phyloP scores from a whole-genome alignment of 2,329 filamentous ascomycete genomes.

The Fusarium solani-melongenae region DNA sequence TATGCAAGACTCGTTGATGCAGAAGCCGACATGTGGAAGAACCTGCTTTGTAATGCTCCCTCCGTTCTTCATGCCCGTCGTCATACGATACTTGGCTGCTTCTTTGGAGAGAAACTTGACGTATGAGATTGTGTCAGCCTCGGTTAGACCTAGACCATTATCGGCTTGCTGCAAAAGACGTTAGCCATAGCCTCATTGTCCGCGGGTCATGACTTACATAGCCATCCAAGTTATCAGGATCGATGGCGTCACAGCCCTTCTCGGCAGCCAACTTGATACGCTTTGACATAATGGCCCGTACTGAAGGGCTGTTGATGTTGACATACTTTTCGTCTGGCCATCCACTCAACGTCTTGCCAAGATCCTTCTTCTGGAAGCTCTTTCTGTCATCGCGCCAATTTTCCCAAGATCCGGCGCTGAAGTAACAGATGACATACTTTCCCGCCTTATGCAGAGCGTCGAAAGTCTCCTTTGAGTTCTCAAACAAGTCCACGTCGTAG shows the following conservation, averaged over 20 bases:
- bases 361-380: slow-evolving; percentile 65
- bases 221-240: slow-evolving; percentile 78
- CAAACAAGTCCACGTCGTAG: slow-evolving; percentile 64
- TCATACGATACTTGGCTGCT: slow-evolving; percentile 65
- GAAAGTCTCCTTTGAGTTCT: slow-evolving; percentile 57
- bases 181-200: neutral
- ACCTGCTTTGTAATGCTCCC: slow-evolving; percentile 65
- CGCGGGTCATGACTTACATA: slow-evolving; percentile 56
- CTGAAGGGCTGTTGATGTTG: slow-evolving; percentile 64
- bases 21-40: slow-evolving; percentile 67
- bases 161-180: slow-evolving; percentile 59
- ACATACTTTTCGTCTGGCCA: slow-evolving; percentile 78
- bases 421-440: slow-evolving; percentile 79
- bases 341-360: slow-evolving; percentile 68
- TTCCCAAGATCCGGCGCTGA: slow-evolving; percentile 78
- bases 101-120: slow-evolving; percentile 69
- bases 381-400: slow-evolving; percentile 67
- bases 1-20: slow-evolving; percentile 77
- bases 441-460: slow-evolving; percentile 67
- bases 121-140: slow-evolving; percentile 66
- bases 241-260: slow-evolving; percentile 76
- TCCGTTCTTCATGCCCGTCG: slow-evolving; percentile 76
- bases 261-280: slow-evolving; percentile 68
- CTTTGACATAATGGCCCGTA: slow-evolving; percentile 72
- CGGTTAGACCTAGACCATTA: slow-evolving; percentile 70